Conservation (phyloP, 768 basidiomycete species). For the Lactarius psammicola region DNA sequence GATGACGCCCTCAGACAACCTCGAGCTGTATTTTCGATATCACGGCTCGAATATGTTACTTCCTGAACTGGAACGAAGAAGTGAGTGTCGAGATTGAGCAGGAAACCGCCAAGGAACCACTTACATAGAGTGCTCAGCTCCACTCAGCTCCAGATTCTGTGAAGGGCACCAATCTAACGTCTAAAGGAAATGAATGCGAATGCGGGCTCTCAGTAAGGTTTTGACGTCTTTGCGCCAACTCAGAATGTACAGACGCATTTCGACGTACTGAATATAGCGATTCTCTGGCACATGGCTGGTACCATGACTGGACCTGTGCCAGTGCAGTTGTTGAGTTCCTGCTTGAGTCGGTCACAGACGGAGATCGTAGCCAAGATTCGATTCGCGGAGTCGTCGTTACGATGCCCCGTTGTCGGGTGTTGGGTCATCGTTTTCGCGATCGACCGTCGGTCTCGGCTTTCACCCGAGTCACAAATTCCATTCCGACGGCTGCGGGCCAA, state of each 20-base stretch:
- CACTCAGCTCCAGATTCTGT: not conserved
- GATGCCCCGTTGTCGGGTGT: not conserved
- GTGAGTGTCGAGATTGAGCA: not conserved
- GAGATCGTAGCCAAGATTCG: not conserved
- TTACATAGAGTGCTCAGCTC: not conserved
- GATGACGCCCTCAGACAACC: not conserved
- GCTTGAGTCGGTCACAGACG: not conserved
- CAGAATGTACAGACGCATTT: not conserved
- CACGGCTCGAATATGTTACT: not conserved
- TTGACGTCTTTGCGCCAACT: constrained; percentile 1
- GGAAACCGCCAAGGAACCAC: not conserved
- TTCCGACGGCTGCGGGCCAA: not conserved
- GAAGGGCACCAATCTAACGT: not conserved
- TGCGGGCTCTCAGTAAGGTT: not conserved
- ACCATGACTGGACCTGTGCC: not conserved
- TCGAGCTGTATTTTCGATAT: not conserved
- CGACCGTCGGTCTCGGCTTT: not conserved
- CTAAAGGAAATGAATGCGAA: not conserved
- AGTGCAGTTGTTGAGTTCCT: not conserved
- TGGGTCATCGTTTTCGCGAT: not conserved
- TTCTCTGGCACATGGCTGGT: not conserved
- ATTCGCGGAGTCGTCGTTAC: not conserved
- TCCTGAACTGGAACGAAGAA: not conserved
- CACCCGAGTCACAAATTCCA: not conserved
- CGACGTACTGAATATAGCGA: not conserved